Percentiles rank a stretch among this genome's conserved stretches.
Conservation (phyloP, 164 flowering plant genomes). For the Vitis rotundifolia region DNA sequence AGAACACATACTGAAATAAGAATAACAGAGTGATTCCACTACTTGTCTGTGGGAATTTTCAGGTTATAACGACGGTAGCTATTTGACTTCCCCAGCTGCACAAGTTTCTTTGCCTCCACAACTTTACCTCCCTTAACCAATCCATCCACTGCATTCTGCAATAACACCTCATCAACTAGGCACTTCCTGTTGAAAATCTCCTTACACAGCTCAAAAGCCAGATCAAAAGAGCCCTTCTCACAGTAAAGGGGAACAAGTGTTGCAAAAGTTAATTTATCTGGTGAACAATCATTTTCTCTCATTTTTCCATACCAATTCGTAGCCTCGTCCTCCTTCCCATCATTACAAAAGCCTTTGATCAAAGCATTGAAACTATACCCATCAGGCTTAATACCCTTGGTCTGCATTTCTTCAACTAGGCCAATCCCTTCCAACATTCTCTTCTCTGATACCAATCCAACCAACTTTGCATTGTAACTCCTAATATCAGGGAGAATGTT, state of each 20-base stretch:
- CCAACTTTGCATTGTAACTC: conserved; percentile 43
- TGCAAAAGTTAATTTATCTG: conserved; percentile 20
- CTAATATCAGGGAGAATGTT: conserved; percentile 36
- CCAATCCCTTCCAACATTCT: conserved; percentile 31
- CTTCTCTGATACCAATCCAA: conserved; percentile 29
- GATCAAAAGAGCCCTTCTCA: conserved; percentile 36
- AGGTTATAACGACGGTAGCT: conserved; percentile 17
- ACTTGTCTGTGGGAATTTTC: conserved; percentile 17
- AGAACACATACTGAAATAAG: no score
- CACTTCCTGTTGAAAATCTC: conserved; percentile 16
- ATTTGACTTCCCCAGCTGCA: conserved; percentile 29
- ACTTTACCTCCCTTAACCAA: conserved; percentile 34
- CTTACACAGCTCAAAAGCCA: conserved; percentile 34
- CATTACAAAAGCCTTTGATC: conserved; percentile 39
- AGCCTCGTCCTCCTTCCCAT: conserved; percentile 36
- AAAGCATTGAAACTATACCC: conserved; percentile 29
- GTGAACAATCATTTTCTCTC: conserved; percentile 10
- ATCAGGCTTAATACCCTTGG: conserved; percentile 36
- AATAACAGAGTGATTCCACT: not conserved
- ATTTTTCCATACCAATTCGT: conserved; percentile 38
- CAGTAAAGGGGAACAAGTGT: conserved; percentile 34
- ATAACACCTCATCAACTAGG: conserved; percentile 8
- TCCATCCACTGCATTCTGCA: conserved; percentile 46
- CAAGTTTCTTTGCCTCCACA: conserved; percentile 38
- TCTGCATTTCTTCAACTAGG: conserved; percentile 33